These are phyloP conservation scores for Lentinula novae-zelandiae DNA, from an alignment of 1,284 basidiomycete species.

Conservation along the genomic window DNA sequence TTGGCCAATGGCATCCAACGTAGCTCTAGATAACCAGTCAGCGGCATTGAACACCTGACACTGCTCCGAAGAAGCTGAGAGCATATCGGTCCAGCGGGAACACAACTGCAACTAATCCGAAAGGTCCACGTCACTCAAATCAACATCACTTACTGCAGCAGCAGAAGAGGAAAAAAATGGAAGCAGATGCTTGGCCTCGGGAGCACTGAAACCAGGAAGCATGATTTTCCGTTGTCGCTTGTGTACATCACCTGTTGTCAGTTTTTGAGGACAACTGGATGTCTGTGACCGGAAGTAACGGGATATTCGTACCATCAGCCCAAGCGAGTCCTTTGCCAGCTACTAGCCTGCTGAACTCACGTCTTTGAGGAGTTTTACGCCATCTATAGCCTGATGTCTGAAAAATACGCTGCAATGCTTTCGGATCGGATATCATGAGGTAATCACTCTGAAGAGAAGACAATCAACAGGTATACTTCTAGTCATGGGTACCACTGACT, in stretches of 20 bases:
- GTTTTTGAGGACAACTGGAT: neutral
- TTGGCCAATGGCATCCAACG: constrained; percentile 44
- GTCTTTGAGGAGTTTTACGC: constrained; percentile 31
- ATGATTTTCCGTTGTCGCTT: constrained; percentile 40
- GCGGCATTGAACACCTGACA: constrained; percentile 37
- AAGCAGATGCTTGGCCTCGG: constrained; percentile 35
- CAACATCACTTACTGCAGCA: constrained; percentile 23
- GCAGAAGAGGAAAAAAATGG: constrained; percentile 31
- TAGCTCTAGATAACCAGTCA: constrained; percentile 35
- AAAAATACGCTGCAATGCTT: constrained; percentile 38
- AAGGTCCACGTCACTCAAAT: neutral
- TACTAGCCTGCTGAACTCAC: constrained; percentile 25
- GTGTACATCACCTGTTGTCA: constrained; percentile 35
- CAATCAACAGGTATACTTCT: too few species aligned
- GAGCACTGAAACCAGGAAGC: constrained; percentile 38
- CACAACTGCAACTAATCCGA: constrained; percentile 33
- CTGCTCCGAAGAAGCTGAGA: constrained; percentile 25
- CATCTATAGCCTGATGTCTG: constrained; percentile 36
- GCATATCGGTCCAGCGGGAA: constrained; percentile 40
- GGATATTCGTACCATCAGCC: constrained; percentile 32
- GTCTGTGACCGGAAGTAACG: neutral
- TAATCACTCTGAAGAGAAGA: neutral
- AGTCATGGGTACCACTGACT: neutral
- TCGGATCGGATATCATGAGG: constrained; percentile 31
- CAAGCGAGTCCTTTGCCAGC: constrained; percentile 33